phyloP scores from a whole-genome alignment of 306 rosid species.

The Quercus aquifolioides region DNA sequence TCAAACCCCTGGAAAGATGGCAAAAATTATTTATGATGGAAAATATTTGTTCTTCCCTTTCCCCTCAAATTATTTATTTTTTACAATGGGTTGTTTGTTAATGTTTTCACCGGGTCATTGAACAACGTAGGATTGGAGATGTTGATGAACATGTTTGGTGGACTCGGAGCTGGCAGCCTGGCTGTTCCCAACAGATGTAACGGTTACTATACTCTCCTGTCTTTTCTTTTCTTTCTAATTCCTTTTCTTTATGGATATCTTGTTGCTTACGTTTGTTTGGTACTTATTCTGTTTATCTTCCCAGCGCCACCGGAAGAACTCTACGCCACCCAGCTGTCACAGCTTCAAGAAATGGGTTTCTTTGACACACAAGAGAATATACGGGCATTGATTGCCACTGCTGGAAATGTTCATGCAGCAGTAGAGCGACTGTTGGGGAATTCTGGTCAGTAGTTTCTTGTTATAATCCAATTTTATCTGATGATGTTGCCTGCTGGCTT shows the following conservation, averaged over 20 bases:
- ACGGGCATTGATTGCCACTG: conserved; percentile 74
- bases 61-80: too few species aligned
- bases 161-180: conserved; percentile 79
- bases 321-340: conserved; percentile 77
- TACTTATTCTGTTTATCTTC: conserved; percentile 7
- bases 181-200: conserved; percentile 67
- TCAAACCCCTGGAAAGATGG: not conserved
- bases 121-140: conserved; percentile 63
- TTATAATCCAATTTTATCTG: conserved; percentile 17
- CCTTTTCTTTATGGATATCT: not conserved
- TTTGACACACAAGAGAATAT: conserved; percentile 86
- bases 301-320: conserved; percentile 85
- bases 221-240: conserved; percentile 2
- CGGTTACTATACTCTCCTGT: conserved; percentile 42
- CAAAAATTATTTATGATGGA: too few species aligned
- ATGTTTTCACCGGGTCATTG: conserved; percentile 32
- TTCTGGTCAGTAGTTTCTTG: conserved; percentile 52
- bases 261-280: not conserved
- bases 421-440: conserved; percentile 83
- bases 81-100: not conserved
- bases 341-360: conserved; percentile 97
- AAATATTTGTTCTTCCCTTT: too few species aligned
- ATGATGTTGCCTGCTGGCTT: conserved; percentile 16
- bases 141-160: conserved; percentile 88
- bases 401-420: conserved; percentile 86